A percentile compares a stretch with the other conserved stretches of the same genome.
phyloP scores from a whole-genome alignment of 441 rosid genomes.

The Gossypium gossypioides region DNA sequence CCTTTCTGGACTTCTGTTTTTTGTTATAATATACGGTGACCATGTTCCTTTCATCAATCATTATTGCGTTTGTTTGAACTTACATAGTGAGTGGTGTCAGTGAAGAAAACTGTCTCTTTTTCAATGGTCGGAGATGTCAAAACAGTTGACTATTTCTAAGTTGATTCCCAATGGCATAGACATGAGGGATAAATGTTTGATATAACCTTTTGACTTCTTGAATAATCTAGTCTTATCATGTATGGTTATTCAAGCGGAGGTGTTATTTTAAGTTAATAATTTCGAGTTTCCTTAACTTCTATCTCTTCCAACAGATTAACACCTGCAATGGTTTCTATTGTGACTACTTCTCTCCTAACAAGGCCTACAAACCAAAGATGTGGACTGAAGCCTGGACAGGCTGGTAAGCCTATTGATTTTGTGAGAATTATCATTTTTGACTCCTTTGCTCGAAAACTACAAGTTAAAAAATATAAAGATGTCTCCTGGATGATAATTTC shows the following conservation, averaged over 20 bases:
- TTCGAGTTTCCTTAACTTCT: slow-evolving; percentile 3
- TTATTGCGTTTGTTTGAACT: slow-evolving; percentile 6
- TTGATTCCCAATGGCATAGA: slow-evolving; percentile 7
- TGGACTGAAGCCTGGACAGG: slow-evolving; percentile 99
- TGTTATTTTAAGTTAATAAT: slow-evolving; percentile 4
- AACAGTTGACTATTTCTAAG: slow-evolving; percentile 5
- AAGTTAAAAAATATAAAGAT: neutral
- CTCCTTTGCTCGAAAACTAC: neutral
- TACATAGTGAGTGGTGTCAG: neutral
- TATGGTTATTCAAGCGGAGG: neutral
- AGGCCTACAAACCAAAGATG: slow-evolving; percentile 85
- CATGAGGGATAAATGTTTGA: neutral
- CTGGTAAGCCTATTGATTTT: slow-evolving; percentile 43
- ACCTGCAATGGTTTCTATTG: slow-evolving; percentile 97
- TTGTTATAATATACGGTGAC: slow-evolving; percentile 15
- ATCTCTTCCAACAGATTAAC: slow-evolving; percentile 48
- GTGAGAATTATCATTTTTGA: neutral
- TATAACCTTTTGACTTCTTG: slow-evolving; percentile 13
- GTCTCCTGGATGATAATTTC: neutral
- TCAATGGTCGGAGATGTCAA: neutral
- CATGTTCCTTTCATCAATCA: slow-evolving; percentile 12
- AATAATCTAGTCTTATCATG: slow-evolving; percentile 4
- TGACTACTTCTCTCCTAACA: slow-evolving; percentile 87
- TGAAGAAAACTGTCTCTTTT: slow-evolving; percentile 5
- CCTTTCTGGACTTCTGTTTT: slow-evolving; percentile 6